Evolutionary conservation across 129 eudicot genomes (phyloP).

Genomic region (Flaveria bidentis): DNA sequence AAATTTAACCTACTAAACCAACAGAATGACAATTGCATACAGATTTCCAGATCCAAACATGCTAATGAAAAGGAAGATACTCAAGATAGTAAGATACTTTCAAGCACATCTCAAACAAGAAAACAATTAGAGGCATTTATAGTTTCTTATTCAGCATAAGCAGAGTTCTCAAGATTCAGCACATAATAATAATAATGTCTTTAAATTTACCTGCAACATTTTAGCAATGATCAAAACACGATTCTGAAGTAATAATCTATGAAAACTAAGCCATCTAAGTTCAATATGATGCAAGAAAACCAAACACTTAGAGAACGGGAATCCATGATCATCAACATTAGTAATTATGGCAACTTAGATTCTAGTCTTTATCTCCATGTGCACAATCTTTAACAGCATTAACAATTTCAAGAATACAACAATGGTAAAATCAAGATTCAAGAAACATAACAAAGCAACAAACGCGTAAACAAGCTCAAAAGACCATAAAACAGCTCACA

Average conservation of each 20-base stretch:
- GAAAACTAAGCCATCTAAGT: neutral
- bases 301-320: neutral
- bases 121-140: neutral
- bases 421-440: neutral
- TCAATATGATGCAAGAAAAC: slow-evolving; percentile 5
- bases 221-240: slow-evolving; percentile 12
- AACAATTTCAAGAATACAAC: slow-evolving; percentile 6
- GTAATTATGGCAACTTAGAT: neutral
- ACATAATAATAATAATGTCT: neutral
- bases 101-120: neutral
- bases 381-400: neutral
- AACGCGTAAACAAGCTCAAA: neutral
- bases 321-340: slow-evolving; percentile 12
- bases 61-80: neutral
- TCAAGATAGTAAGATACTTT: neutral
- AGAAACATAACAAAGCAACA: slow-evolving; percentile 17
- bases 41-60: slow-evolving; percentile 13
- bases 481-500: slow-evolving; percentile 50
- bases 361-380: neutral
- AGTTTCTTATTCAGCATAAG: neutral
- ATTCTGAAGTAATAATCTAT: neutral
- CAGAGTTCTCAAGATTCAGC: slow-evolving; percentile 1
- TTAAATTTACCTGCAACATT: neutral
- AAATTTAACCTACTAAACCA: slow-evolving; percentile 15
- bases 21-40: neutral